Evolutionary conservation across 2,329 filamentous ascomycete genomes (phyloP), one percentile per base, ranked within the genome.

Genomic region (Thielaviopsis musarum): DNA sequence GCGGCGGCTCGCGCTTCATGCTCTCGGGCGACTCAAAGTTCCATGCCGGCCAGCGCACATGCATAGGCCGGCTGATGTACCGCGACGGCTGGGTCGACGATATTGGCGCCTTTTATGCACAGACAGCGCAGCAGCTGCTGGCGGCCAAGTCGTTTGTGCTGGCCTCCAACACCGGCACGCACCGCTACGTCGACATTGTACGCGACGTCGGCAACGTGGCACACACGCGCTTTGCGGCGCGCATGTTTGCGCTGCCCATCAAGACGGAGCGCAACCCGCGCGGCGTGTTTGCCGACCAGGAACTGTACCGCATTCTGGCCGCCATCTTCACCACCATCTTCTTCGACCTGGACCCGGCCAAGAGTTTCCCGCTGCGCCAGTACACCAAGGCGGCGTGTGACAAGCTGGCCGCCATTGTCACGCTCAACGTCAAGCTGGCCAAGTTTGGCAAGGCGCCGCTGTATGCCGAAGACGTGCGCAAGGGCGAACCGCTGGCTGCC

Each of bases 201-300:
- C 79, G 83, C 24, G 83, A 88, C 59, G 78, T 88, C 0, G 83
- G 80, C 26, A 88, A 88, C 66, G 70, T 87, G 26, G 78, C 76
- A 0, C 83, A 84, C 5, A 79, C 83, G 3, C 75, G 81, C 64
- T 87, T 87, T 49, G 81, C 79, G 0, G 74, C 84, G 2, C 76
- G 77, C 4, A 74, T 76, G 22, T 85, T 87, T 67, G 80, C 81
- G 55, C 71, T 88, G 3, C 84, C 85, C 0, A 72, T 89, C 48
- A 87, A 87, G 72, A 83, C 80, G 0, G 67, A 69, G 2, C 73
- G 80, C 12, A 78, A 81, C 56, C 79, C 81, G 2, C 78, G 75
- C 64, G 85, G 84, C 2, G 69, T 79, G 26, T 78, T 77, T 64
- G 74, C 73, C 0, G 75, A 78, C 65, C 74, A 79, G 34, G 77